phyloP scores from a whole-genome alignment of 768 basidiomycete species.

The Lactarius deliciosus region DNA sequence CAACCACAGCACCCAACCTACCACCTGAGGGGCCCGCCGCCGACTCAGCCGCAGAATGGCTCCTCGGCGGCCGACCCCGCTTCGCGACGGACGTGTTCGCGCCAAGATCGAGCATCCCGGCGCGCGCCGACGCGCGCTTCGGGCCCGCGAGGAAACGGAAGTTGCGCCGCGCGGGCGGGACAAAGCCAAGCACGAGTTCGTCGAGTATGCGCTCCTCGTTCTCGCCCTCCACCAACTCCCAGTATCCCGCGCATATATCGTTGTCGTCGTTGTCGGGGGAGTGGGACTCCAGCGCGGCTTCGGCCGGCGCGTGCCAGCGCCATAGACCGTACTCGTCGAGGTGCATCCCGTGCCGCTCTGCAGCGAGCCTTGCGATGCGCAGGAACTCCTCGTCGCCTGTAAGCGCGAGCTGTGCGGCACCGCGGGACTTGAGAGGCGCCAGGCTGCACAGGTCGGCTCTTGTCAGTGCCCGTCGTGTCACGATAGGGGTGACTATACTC shows the following conservation, averaged over 20 bases:
- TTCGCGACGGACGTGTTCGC: not conserved
- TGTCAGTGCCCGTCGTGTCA: too few species aligned
- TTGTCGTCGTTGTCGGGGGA: not conserved
- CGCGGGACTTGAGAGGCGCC: slow-evolving; percentile 48
- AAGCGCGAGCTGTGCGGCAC: slow-evolving; percentile 51
- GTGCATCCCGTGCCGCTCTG: slow-evolving; percentile 45
- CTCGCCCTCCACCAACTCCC: slow-evolving; percentile 28
- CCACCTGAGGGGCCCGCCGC: not conserved
- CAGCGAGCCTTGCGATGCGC: slow-evolving; percentile 43
- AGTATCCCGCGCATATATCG: slow-evolving; percentile 8
- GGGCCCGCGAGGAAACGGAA: slow-evolving; percentile 23
- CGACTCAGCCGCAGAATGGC: not conserved
- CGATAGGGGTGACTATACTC: not conserved
- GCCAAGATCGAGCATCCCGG: slow-evolving; percentile 10
- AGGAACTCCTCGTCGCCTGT: slow-evolving; percentile 59
- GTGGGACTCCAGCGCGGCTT: slow-evolving; percentile 12
- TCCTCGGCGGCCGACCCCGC: not conserved
- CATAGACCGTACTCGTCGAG: slow-evolving; percentile 67
- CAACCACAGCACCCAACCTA: not conserved
- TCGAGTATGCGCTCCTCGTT: slow-evolving; percentile 27
- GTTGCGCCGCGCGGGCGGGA: slow-evolving; percentile 26
- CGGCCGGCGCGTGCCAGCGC: slow-evolving; percentile 45
- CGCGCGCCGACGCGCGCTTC: slow-evolving; percentile 17
- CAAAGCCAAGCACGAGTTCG: slow-evolving; percentile 22
- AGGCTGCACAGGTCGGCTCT: slow-evolving; percentile 34